A percentile compares a stretch with the other conserved stretches of the same genome.
phyloP scores from a whole-genome alignment of 257 asterid species.

The Capsicum chinense region DNA sequence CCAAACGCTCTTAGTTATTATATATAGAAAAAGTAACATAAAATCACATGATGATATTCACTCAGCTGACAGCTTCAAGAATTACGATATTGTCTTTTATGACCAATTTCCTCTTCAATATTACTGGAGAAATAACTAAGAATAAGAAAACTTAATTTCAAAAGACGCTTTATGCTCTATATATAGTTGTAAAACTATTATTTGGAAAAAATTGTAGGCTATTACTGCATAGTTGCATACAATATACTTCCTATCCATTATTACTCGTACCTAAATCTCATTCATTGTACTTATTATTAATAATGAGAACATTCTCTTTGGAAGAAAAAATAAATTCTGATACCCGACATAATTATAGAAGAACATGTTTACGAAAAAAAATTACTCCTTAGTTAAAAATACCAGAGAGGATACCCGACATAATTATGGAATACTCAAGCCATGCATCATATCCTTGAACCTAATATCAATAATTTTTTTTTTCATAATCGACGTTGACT shows the following conservation, averaged over 20 bases:
- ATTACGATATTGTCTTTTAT: too few species aligned
- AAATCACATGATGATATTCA: neutral
- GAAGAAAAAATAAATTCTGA: neutral
- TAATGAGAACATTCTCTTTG: neutral
- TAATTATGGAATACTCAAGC: neutral
- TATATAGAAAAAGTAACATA: neutral
- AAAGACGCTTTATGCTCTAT: too few species aligned
- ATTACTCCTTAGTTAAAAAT: neutral
- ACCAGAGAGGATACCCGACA: neutral
- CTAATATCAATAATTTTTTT: neutral
- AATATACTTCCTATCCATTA: neutral
- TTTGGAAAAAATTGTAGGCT: neutral
- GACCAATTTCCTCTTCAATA: too few species aligned
- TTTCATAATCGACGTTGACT: neutral
- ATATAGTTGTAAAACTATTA: neutral
- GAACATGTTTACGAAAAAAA: neutral
- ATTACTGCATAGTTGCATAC: neutral
- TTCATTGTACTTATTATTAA: neutral
- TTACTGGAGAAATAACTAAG: too few species aligned
- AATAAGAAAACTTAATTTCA: too few species aligned
- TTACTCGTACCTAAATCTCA: neutral
- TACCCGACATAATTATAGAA: neutral
- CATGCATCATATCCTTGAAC: neutral
- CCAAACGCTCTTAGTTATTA: neutral
- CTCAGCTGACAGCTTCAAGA: neutral